A percentile compares a stretch with the other conserved stretches of the same genome.
Evolutionary conservation across 106 monocot species (phyloP).

Genomic region (Apostasia shenzhenica): DNA sequence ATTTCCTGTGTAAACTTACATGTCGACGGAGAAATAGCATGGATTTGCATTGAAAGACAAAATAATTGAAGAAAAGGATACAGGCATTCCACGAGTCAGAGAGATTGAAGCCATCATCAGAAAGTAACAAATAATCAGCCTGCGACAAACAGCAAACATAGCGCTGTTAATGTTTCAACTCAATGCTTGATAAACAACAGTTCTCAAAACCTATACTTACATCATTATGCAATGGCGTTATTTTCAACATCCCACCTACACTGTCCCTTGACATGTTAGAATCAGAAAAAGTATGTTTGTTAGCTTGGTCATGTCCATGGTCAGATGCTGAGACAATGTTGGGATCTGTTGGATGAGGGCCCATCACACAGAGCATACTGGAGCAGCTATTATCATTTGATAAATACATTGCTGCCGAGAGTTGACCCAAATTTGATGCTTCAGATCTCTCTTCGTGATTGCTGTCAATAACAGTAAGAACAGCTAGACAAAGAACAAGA

Average conservation of each 20-base stretch:
- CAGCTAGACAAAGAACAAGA: too few species aligned
- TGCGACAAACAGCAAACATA: not conserved
- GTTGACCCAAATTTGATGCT: constrained; percentile 1
- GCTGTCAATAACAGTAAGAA: not conserved
- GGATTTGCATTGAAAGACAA: too few species aligned
- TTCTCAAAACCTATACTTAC: not conserved
- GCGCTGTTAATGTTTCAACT: not conserved
- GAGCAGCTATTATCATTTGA: not conserved
- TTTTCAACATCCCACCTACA: not conserved
- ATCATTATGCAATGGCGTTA: not conserved
- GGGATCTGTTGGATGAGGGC: not conserved
- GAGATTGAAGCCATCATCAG: not conserved
- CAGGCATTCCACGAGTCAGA: constrained; percentile 1
- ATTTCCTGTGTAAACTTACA: too few species aligned
- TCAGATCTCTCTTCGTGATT: constrained; percentile 6
- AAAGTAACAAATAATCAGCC: constrained; percentile 1
- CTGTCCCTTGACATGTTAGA: not conserved
- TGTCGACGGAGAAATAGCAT: too few species aligned
- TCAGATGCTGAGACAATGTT: not conserved
- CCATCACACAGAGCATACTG: not conserved
- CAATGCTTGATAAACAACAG: too few species aligned
- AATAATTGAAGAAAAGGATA: not conserved
- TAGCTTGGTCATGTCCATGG: too few species aligned
- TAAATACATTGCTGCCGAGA: not conserved
- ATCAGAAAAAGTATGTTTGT: not conserved